Evolutionary conservation across 768 basidiomycete species (phyloP), one percentile per base, ranked within the genome.

Genomic region (Tephrocybe sp.): DNA sequence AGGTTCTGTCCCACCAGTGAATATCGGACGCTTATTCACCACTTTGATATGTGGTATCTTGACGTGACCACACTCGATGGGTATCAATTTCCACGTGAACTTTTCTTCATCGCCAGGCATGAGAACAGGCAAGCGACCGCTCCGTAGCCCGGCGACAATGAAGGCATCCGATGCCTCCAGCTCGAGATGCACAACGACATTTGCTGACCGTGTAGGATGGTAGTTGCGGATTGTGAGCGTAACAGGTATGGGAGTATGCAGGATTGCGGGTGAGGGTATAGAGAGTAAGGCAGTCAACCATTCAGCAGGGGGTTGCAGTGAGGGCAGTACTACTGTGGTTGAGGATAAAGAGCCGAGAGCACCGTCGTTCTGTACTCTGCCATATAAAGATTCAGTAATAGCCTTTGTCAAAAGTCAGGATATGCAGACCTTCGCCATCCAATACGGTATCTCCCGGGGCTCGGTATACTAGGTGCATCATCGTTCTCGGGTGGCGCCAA

Each of bases 101-200:
- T 64, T 74, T 56, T 83, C 83, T 63, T 91, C 88, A 22, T 74
- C 70, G 4, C 84, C 84, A 0, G 92, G 86, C 36, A 89, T 70
- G n/a, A 97, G 69, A 38, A 86, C 67, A 2, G 90, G 84, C 8
- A 91, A 55, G 9, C 83, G 77, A 3, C 82, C 81, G 42, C 71
- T 78, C 40, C 89, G 73, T 29, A 88, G 62, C 0, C 94, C 94
- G 2, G 89, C 79, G 36, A 93, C 80, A 13, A 94, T 81, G 64
- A 97, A 95, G n/a, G 77, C 74, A 34, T 90, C 89, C 11, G 76
- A 67, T 0, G 68, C 52, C 13, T 86, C 83, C 1, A 82, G 75
- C 46, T 95, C 92, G 23, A 94, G 73, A 27, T 85, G 80, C 8
- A 93, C 75, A 10, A 79, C 72, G 27, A 94, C 65, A 54, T 83